Percentiles rank a stretch among this genome's conserved stretches.
Conservation (phyloP, 2,329 filamentous ascomycete genomes). For the Botrytis squamosa region DNA sequence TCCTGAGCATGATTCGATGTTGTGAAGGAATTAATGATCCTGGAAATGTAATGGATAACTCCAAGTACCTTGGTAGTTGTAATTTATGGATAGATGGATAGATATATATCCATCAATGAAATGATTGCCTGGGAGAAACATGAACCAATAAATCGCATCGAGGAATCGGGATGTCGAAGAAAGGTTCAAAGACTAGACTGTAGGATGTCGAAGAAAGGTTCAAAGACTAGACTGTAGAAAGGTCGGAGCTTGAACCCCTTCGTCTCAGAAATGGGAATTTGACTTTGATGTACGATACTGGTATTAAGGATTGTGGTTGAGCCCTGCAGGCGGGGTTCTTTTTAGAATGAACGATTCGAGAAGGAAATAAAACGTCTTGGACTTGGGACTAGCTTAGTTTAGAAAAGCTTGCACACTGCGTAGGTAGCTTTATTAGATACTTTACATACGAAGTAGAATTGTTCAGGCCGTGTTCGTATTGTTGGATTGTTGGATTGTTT, state of each 20-base stretch:
- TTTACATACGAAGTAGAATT: neutral
- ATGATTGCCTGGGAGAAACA: neutral
- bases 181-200: neutral
- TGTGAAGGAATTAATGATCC: neutral
- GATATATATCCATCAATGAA: neutral
- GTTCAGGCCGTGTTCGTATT: neutral
- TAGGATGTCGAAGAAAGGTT: neutral
- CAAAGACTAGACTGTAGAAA: neutral
- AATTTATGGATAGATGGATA: neutral
- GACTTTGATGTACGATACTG: neutral
- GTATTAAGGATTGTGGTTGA: neutral
- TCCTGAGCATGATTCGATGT: too few species aligned
- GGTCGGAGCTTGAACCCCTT: neutral
- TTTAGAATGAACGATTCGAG: neutral
- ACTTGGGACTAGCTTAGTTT: neutral
- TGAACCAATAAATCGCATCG: neutral
- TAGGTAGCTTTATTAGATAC: neutral
- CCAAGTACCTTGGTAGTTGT: neutral
- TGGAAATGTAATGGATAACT: neutral
- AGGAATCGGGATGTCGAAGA: neutral
- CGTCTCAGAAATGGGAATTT: neutral
- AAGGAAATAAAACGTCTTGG: neutral
- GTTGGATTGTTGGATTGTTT: neutral
- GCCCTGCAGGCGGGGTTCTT: slow-evolving; percentile 1
- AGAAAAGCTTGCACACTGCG: neutral